phyloP scores from a whole-genome alignment of 305 asterid species.

The Fraxinus latifolia region DNA sequence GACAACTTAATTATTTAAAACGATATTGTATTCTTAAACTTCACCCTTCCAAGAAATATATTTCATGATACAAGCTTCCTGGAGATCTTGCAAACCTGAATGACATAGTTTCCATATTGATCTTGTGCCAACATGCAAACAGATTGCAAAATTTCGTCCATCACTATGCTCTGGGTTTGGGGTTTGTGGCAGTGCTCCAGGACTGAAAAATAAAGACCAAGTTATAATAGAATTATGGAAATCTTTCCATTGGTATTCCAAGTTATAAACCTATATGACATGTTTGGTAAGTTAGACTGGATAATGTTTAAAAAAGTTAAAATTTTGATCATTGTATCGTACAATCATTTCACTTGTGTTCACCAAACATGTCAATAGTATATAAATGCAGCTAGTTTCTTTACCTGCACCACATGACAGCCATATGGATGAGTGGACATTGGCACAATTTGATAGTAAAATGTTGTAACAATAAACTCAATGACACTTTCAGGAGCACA shows the following conservation, averaged over 20 bases:
- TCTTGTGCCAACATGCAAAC: slow-evolving; percentile 64
- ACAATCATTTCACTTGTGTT: no score
- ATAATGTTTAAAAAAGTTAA: no score
- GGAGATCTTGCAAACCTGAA: slow-evolving; percentile 40
- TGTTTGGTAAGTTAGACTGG: no score
- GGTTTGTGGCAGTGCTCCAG: slow-evolving; percentile 60
- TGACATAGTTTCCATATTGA: slow-evolving; percentile 71
- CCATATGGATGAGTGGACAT: slow-evolving; percentile 79
- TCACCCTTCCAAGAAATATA: background rate
- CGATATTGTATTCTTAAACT: background rate
- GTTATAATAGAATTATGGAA: slow-evolving; percentile 13
- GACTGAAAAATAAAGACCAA: slow-evolving; percentile 29
- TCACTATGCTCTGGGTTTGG: slow-evolving; percentile 46
- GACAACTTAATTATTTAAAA: background rate
- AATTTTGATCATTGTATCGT: no score
- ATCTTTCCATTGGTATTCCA: background rate
- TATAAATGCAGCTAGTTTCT: no score
- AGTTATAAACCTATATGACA: background rate
- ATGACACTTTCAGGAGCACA: slow-evolving; percentile 58
- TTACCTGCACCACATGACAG: slow-evolving; percentile 78
- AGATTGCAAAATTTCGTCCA: slow-evolving; percentile 60
- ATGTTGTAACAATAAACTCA: slow-evolving; percentile 57
- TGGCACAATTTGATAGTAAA: slow-evolving; percentile 62
- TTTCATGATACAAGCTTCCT: no score
- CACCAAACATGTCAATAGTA: no score